Percentiles rank a stretch among this genome's conserved stretches.
These are phyloP conservation scores for Cicer judaicum DNA, from an alignment of 306 rosid species.

Conservation along the genomic window DNA sequence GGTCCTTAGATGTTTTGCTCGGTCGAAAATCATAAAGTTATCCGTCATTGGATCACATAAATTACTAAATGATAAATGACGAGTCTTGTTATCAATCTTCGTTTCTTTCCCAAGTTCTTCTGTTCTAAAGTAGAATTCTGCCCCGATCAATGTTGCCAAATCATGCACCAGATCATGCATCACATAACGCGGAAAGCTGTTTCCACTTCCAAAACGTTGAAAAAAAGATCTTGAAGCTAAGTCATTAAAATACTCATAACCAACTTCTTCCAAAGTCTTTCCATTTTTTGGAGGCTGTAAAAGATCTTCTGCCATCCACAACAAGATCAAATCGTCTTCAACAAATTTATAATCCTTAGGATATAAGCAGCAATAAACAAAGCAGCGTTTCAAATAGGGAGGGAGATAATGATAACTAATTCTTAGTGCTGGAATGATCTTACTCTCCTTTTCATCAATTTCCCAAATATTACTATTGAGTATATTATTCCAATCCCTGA, in stretches of 20 bases:
- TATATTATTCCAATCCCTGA: constrained; percentile 16
- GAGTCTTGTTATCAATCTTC: neutral
- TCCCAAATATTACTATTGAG: constrained; percentile 35
- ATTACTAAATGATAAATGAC: constrained; percentile 16
- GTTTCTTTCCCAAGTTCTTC: neutral
- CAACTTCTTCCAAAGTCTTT: constrained; percentile 25
- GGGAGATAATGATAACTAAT: constrained; percentile 43
- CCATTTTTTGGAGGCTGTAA: neutral
- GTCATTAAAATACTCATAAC: constrained; percentile 16
- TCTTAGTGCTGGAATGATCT: constrained; percentile 31
- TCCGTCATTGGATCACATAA: neutral
- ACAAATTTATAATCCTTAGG: constrained; percentile 17
- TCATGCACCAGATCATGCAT: constrained; percentile 35
- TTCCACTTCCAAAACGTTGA: neutral
- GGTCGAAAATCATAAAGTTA: neutral
- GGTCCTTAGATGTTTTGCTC: neutral
- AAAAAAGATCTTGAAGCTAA: constrained; percentile 42
- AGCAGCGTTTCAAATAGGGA: constrained; percentile 30
- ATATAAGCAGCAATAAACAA: constrained; percentile 8
- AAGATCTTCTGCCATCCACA: constrained; percentile 48
- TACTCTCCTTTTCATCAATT: neutral
- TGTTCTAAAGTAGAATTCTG: neutral
- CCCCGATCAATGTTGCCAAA: neutral
- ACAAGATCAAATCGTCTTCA: neutral
- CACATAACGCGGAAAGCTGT: neutral